Conservation (phyloP, 148 eudicot genomes). For the Cornus florida region DNA sequence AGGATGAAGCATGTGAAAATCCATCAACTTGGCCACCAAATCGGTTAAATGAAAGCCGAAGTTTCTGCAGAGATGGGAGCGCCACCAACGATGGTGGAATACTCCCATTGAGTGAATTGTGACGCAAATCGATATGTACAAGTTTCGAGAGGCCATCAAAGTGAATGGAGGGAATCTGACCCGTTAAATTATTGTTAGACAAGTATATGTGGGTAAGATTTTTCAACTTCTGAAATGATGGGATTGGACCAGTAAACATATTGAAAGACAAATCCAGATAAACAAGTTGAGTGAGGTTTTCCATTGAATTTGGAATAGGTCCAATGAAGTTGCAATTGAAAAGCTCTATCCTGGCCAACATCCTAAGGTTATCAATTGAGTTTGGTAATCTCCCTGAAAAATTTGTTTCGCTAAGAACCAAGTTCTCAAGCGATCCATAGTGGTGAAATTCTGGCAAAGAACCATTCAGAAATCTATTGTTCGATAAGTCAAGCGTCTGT, state of each 20-base stretch:
- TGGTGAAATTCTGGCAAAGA: constrained; percentile 17
- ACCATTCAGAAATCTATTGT: constrained; percentile 11
- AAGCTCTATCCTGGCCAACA: background rate
- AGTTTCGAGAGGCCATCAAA: constrained; percentile 17
- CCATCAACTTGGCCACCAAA: constrained; percentile 2
- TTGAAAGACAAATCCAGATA: constrained; percentile 5
- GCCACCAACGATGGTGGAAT: constrained; percentile 21
- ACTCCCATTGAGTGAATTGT: constrained; percentile 21
- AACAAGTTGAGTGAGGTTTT: background rate
- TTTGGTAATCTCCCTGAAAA: constrained; percentile 9
- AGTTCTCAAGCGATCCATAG: constrained; percentile 10
- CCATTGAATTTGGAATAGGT: constrained; percentile 7
- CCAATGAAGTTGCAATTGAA: constrained; percentile 1
- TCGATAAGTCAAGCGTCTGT: background rate
- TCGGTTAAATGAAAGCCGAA: constrained; percentile 10
- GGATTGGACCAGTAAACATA: constrained; percentile 10
- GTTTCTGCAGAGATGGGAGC: constrained; percentile 13
- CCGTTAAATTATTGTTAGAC: constrained; percentile 15
- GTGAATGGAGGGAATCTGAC: constrained; percentile 10
- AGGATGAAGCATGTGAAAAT: background rate
- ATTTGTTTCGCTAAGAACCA: background rate
- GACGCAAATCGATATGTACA: constrained; percentile 12
- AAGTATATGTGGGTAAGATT: constrained; percentile 22
- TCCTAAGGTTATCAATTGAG: background rate
- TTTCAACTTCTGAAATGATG: constrained; percentile 12